Evolutionary conservation across 139 green algal genomes (phyloP).

Genomic region (Micromonas pusilla): DNA sequence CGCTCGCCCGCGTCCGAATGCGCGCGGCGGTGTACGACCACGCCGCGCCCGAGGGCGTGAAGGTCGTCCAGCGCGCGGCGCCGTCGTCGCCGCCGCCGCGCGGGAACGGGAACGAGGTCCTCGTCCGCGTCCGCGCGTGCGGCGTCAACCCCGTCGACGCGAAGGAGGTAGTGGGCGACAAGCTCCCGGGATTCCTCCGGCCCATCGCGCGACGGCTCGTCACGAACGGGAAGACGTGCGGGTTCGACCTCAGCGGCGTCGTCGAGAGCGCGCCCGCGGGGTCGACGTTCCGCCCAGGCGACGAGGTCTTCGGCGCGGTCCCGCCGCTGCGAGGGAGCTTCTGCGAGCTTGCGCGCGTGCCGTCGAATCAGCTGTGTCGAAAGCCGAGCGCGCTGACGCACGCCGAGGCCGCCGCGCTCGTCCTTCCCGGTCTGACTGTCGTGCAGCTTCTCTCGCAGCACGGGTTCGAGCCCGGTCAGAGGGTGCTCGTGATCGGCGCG

Average conservation of each 20-base stretch:
- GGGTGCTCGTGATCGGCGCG: constrained; percentile 21
- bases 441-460: constrained; percentile 1
- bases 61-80: not conserved
- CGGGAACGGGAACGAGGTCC: not conserved
- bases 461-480: not conserved
- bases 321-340: constrained; percentile 10
- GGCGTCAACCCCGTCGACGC: constrained; percentile 34
- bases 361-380: not conserved
- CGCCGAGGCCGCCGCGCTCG: constrained; percentile 16
- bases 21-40: not conserved
- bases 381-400: constrained; percentile 9
- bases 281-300: constrained; percentile 5
- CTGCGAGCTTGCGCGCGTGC: constrained; percentile 12
- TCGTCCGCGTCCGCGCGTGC: constrained; percentile 4
- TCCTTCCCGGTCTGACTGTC: not conserved
- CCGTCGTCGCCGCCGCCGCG: not conserved
- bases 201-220: not conserved
- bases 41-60: not conserved
- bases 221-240: not conserved
- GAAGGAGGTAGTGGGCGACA: constrained; percentile 27
- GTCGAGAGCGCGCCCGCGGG: constrained; percentile 5
- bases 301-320: constrained; percentile 23
- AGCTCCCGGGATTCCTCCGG: constrained; percentile 6
- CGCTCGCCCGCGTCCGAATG: too few relatives aligned
- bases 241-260: constrained; percentile 26